A percentile compares a stretch with the other conserved stretches of the same genome.
phyloP scores from a whole-genome alignment of 257 asterid species.

The Solanum bukasovii region DNA sequence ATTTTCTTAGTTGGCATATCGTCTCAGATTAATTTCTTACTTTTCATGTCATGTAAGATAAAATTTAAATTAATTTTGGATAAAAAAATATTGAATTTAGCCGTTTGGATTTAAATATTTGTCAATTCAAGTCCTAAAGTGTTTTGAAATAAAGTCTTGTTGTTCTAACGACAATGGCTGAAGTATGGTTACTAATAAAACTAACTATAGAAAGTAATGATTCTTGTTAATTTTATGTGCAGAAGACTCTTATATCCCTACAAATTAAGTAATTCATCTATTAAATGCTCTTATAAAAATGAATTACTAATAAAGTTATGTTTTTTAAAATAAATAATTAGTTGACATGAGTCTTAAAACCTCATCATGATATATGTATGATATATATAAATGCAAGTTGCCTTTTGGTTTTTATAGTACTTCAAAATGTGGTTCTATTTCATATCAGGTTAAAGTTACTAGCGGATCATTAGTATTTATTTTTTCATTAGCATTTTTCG shows the following conservation, averaged over 20 bases:
- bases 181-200: neutral
- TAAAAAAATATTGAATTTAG: neutral
- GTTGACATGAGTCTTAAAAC: neutral
- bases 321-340: neutral
- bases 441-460: neutral
- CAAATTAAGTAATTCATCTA: neutral
- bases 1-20: neutral
- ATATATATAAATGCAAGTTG: neutral
- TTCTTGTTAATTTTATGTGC: too few species aligned
- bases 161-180: rapidly evolving
- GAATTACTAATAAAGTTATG: neutral
- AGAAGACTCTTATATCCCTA: neutral
- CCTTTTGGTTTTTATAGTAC: neutral
- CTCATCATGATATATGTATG: too few species aligned
- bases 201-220: too few species aligned
- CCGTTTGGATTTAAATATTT: neutral
- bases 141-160: neutral
- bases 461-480: too few species aligned
- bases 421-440: too few species aligned
- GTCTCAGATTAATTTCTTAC: neutral
- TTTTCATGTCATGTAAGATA: neutral
- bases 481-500: too few species aligned
- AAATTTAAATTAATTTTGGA: neutral
- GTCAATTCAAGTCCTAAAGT: neutral
- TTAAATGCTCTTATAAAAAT: neutral